Conservation (phyloP, 352 stramenopile species). For the Pythium pyrilobum region DNA sequence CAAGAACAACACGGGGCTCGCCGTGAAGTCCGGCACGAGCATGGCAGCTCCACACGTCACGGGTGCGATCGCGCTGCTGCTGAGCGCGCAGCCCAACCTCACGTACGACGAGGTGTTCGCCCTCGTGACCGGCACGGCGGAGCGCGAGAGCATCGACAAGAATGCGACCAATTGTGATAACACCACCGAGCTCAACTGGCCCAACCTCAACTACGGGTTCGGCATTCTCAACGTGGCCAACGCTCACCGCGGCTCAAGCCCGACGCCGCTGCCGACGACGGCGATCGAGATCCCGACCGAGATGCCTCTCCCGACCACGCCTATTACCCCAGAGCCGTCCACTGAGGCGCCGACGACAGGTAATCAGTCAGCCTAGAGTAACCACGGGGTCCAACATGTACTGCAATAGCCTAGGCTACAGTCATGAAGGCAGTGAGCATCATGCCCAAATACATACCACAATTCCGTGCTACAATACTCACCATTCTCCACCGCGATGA, state of each 20-base stretch:
- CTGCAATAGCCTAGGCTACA: too few relatives aligned
- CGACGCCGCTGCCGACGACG: neutral
- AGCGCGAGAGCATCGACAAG: neutral
- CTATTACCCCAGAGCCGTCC: neutral
- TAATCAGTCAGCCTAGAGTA: too few relatives aligned
- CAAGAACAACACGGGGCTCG: neutral
- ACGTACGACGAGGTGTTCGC: constrained; percentile 11
- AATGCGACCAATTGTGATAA: neutral
- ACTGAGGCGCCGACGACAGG: neutral
- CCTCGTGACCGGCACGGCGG: neutral
- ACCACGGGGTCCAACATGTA: too few relatives aligned
- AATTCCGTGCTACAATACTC: too few relatives aligned
- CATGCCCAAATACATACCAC: too few relatives aligned
- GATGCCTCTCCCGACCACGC: too few relatives aligned
- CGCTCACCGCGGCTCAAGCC: neutral
- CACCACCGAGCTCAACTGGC: constrained; percentile 6
- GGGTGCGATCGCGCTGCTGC: constrained; percentile 19
- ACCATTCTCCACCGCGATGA: too few relatives aligned
- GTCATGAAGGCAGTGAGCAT: too few relatives aligned
- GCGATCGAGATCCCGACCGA: neutral
- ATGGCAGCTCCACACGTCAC: constrained; percentile 24
- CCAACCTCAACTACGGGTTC: constrained; percentile 23
- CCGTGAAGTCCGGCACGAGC: constrained; percentile 18
- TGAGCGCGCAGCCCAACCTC: constrained; percentile 15
- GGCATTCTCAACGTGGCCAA: constrained; percentile 17